Percentiles rank a stretch among this genome's conserved stretches.
Evolutionary conservation across 148 eudicot species (phyloP).

Genomic region (Arctostaphylos glauca): DNA sequence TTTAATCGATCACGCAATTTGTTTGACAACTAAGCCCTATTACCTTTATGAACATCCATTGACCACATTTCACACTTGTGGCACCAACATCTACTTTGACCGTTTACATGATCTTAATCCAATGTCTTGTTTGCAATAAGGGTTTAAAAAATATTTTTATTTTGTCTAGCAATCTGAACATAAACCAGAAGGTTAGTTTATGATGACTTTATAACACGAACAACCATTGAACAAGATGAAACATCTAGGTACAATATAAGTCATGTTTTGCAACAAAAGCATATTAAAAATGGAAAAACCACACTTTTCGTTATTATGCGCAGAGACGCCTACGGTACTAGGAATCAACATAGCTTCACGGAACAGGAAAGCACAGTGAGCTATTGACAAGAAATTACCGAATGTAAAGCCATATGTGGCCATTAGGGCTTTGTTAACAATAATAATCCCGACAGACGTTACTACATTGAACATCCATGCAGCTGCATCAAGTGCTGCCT

Average conservation of each 20-base stretch:
- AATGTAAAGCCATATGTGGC: slow-evolving; percentile 76
- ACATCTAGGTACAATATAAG: neutral
- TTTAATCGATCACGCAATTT: neutral
- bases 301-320: neutral
- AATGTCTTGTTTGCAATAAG: neutral
- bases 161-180: neutral
- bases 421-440: slow-evolving; percentile 82
- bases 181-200: neutral
- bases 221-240: neutral
- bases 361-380: neutral
- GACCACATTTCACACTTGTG: neutral
- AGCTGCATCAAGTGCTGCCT: slow-evolving; percentile 71
- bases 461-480: slow-evolving; percentile 90
- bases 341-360: neutral
- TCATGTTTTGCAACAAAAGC: neutral
- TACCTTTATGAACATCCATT: neutral
- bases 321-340: neutral
- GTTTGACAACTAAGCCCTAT: neutral
- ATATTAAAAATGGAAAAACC: neutral
- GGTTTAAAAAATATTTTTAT: neutral
- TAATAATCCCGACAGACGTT: slow-evolving; percentile 81
- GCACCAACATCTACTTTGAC: neutral
- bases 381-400: slow-evolving; percentile 40
- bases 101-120: neutral
- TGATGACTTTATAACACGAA: neutral